phyloP scores from a whole-genome alignment of 1,284 basidiomycete genomes.

The Ceratobasidium sp. region DNA sequence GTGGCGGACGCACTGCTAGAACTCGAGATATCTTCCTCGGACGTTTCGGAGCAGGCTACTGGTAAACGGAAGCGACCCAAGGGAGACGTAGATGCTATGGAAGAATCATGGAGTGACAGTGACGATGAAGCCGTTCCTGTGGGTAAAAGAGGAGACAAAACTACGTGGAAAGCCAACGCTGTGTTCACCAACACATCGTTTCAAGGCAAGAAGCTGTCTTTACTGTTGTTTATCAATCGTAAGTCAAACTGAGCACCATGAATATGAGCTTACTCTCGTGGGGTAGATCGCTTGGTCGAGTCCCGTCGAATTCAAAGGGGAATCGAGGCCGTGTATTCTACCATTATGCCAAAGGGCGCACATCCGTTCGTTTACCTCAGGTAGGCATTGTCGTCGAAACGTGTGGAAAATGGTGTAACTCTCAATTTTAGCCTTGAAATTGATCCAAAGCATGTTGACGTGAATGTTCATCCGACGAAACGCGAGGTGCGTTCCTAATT shows the following conservation, averaged over 20 bases:
- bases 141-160: slow-evolving; percentile 45
- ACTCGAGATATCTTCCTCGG: slow-evolving; percentile 49
- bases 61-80: slow-evolving; percentile 43
- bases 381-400: slow-evolving; percentile 52
- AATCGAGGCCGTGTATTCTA: slow-evolving; percentile 83
- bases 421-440: slow-evolving; percentile 68
- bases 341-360: slow-evolving; percentile 88
- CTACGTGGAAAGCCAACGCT: slow-evolving; percentile 69
- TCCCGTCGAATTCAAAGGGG: slow-evolving; percentile 85
- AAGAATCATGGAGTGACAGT: slow-evolving; percentile 42
- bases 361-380: slow-evolving; percentile 92
- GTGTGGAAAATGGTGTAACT: not conserved
- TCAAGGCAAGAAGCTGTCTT: slow-evolving; percentile 81
- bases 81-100: slow-evolving; percentile 51
- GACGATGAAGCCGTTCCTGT: slow-evolving; percentile 47
- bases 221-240: slow-evolving; percentile 98
- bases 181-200: slow-evolving; percentile 89
- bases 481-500: slow-evolving; percentile 61
- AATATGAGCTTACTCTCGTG: not conserved
- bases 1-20: slow-evolving; percentile 82
- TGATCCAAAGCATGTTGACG: slow-evolving; percentile 87
- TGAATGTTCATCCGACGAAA: slow-evolving; percentile 98
- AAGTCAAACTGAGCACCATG: slow-evolving; percentile 48
- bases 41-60: slow-evolving; percentile 29
- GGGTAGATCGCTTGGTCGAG: slow-evolving; percentile 88